phyloP scores from a whole-genome alignment of 176 grass and related monocot genomes.

The Aegilops longissima region DNA sequence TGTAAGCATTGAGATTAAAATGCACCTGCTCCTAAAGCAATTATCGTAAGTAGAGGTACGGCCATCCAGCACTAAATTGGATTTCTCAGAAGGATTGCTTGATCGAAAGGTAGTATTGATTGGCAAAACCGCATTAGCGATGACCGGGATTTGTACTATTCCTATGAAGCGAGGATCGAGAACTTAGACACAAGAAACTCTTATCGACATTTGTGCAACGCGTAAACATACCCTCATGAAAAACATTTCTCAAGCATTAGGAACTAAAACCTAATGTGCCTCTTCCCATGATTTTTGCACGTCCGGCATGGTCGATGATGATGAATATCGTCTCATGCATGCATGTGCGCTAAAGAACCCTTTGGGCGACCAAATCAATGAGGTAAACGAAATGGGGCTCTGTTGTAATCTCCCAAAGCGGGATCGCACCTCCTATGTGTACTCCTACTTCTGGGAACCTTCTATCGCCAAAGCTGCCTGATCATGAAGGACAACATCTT shows the following conservation, averaged over 20 bases:
- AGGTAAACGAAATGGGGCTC: neutral
- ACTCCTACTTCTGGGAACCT: constrained; percentile 33
- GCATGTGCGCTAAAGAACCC: constrained; percentile 37
- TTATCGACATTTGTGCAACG: too few species aligned
- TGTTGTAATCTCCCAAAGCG: constrained; percentile 19
- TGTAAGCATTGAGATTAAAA: neutral
- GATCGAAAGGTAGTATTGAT: neutral
- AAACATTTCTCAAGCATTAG: too few species aligned
- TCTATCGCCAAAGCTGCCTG: neutral
- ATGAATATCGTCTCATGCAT: constrained; percentile 1
- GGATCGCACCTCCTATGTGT: neutral
- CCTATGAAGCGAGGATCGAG: neutral
- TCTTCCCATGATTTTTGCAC: neutral
- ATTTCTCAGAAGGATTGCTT: neutral
- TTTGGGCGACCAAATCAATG: constrained; percentile 49
- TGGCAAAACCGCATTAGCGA: neutral
- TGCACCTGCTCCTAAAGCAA: neutral
- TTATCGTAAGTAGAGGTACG: neutral
- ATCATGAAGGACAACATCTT: neutral
- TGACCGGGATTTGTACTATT: neutral
- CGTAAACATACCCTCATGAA: too few species aligned
- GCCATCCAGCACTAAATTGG: neutral
- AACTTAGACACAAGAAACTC: too few species aligned
- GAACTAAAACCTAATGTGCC: too few species aligned
- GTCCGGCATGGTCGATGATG: constrained; percentile 1